These are phyloP conservation scores for Moesziomyces globuligerus DNA, from an alignment of 1,284 basidiomycete genomes.

Conservation along the genomic window DNA sequence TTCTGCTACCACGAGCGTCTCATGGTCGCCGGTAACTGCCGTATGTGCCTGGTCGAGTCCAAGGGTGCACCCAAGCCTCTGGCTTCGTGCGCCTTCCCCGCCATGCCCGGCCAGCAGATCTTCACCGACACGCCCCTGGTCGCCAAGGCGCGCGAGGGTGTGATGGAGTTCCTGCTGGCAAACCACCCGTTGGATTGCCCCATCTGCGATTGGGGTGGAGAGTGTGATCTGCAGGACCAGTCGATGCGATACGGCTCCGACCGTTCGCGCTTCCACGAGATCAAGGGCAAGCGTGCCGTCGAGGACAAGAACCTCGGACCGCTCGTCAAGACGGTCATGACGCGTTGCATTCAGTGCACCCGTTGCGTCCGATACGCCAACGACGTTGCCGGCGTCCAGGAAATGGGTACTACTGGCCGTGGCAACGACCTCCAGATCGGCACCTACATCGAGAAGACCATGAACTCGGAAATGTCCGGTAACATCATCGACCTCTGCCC, in stretches of 20 bases:
- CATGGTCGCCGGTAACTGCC: conserved; percentile 66
- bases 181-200: conserved; percentile 99
- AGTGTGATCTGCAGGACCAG: conserved; percentile 99
- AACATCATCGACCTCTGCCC: conserved; percentile 95
- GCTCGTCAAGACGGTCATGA: conserved; percentile 99
- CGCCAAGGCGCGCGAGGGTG: conserved; percentile 88
- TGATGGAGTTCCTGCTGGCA: conserved; percentile 97
- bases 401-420: conserved; percentile 94
- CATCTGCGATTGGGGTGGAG: conserved; percentile 83
- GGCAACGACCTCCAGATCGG: conserved; percentile 99
- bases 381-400: conserved; percentile 97
- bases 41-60: conserved; percentile 91
- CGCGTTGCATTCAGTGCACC: conserved; percentile 98
- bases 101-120: conserved; percentile 95
- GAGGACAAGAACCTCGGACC: conserved; percentile 99
- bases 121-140: conserved; percentile 95
- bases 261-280: conserved; percentile 96
- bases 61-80: conserved; percentile 89
- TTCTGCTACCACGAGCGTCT: conserved; percentile 91
- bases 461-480: conserved; percentile 97
- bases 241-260: conserved; percentile 99
- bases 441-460: conserved; percentile 96
- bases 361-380: conserved; percentile 99
- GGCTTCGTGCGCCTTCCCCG: conserved; percentile 86
- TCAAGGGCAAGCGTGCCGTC: conserved; percentile 94